phyloP scores from a whole-genome alignment of 2,329 filamentous ascomycete genomes.

The Xylariaceae sp. region DNA sequence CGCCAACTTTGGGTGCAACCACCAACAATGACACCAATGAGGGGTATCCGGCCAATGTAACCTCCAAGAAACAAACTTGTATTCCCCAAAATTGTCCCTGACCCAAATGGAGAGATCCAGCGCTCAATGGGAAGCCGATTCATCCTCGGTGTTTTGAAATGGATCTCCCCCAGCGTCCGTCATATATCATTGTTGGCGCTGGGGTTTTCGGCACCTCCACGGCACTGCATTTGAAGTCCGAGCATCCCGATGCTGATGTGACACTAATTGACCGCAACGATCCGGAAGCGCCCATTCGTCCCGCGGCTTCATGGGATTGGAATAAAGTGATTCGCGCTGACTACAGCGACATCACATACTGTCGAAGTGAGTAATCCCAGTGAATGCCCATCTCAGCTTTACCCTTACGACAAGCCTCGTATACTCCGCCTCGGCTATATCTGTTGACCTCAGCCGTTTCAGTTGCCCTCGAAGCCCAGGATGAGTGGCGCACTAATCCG shows the following conservation, averaged over 20 bases:
- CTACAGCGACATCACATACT: slow-evolving; percentile 60
- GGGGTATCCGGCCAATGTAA: slow-evolving; percentile 7
- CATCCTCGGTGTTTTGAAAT: neutral
- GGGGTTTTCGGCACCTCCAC: slow-evolving; percentile 62
- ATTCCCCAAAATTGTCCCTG: neutral
- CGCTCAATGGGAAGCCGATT: neutral
- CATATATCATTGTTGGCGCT: slow-evolving; percentile 56
- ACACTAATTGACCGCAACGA: slow-evolving; percentile 54
- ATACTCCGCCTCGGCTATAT: neutral
- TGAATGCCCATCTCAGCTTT: neutral
- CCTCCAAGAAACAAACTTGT: neutral
- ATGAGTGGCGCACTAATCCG: slow-evolving; percentile 43
- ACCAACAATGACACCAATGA: slow-evolving; percentile 5
- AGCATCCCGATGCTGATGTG: slow-evolving; percentile 44
- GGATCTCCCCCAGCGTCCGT: slow-evolving; percentile 16
- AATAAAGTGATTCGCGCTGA: slow-evolving; percentile 68
- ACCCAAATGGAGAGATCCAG: neutral
- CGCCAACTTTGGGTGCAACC: no score
- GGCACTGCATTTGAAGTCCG: slow-evolving; percentile 55
- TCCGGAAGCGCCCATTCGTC: slow-evolving; percentile 39
- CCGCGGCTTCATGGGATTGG: slow-evolving; percentile 65
- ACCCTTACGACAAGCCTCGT: neutral
- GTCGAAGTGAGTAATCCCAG: slow-evolving; percentile 32
- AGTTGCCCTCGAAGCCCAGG: slow-evolving; percentile 59
- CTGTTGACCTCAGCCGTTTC: neutral